Conservation (phyloP, 2,329 filamentous ascomycete species). For the Fusarium scirpi region DNA sequence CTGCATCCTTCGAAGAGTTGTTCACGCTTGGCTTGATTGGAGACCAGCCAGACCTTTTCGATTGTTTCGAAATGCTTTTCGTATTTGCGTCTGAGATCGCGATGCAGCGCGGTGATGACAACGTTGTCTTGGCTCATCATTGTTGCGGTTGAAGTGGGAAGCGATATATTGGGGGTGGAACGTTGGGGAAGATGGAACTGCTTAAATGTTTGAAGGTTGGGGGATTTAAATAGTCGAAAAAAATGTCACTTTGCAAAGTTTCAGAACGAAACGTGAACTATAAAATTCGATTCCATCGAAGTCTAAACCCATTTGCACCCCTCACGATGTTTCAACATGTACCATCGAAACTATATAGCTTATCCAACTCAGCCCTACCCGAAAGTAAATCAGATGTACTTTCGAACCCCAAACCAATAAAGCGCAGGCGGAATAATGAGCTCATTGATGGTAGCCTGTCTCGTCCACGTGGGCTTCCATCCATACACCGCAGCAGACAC, state of each 20-base stretch:
- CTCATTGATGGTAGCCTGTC: not conserved
- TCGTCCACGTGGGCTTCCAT: not conserved
- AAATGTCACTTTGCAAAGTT: not conserved
- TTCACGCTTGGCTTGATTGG: not conserved
- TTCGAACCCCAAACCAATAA: not conserved
- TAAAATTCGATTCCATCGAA: not conserved
- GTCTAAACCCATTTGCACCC: not conserved
- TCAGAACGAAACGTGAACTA: not conserved
- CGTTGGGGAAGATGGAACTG: not conserved
- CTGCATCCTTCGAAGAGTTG: slow-evolving; percentile 33
- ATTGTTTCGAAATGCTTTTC: not conserved
- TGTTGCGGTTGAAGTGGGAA: not conserved
- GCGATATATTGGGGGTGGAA: not conserved
- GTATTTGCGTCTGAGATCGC: not conserved
- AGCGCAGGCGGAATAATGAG: not conserved
- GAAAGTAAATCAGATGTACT: not conserved
- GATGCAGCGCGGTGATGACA: not conserved
- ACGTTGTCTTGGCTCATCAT: not conserved
- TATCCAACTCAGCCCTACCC: not conserved
- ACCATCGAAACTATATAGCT: not conserved
- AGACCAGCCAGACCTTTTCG: not conserved
- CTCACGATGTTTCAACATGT: not conserved
- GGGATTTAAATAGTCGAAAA: not conserved
- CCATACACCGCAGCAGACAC: not conserved
- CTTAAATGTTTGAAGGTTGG: not conserved